These are phyloP conservation scores for Penicillium fimorum DNA, from an alignment of 495 filamentous ascomycete genomes.

Conservation along the genomic window DNA sequence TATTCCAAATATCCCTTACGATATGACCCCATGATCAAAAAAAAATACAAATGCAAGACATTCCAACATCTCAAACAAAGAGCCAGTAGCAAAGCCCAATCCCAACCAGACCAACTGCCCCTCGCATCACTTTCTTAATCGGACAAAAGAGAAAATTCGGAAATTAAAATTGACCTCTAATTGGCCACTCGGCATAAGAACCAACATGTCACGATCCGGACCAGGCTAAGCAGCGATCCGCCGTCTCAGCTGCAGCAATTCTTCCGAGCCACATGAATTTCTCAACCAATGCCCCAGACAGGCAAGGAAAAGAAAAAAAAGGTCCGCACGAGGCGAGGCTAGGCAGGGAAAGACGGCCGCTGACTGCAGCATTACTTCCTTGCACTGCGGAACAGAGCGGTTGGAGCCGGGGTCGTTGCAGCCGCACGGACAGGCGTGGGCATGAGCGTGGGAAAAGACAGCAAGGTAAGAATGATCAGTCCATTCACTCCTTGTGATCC, in stretches of 20 bases:
- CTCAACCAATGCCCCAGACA: not conserved
- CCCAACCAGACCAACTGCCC: conserved; percentile 12
- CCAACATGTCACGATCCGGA: conserved; percentile 50
- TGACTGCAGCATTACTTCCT: not conserved
- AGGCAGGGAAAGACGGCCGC: not conserved
- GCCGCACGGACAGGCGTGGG: conserved; percentile 6
- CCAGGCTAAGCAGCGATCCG: conserved; percentile 41
- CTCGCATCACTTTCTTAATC: conserved; percentile 19
- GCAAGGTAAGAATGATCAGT: not conserved
- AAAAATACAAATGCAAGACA: not conserved
- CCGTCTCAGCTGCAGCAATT: conserved; percentile 15
- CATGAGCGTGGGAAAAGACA: not conserved
- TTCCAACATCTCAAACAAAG: conserved; percentile 4
- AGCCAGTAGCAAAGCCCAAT: not conserved
- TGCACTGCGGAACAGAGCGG: conserved; percentile 7
- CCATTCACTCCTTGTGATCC: conserved; percentile 3
- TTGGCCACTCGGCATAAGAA: conserved; percentile 39
- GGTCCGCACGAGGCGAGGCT: not conserved
- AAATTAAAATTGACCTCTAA: conserved; percentile 8
- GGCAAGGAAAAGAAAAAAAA: not conserved
- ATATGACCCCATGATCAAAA: conserved; percentile 1
- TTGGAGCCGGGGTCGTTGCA: conserved; percentile 5
- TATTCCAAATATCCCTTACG: not conserved
- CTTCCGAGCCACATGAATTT: conserved; percentile 12
- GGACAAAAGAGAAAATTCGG: conserved; percentile 20